phyloP scores from a whole-genome alignment of 2,329 filamentous ascomycete species.

The Calonectria ilicicola region DNA sequence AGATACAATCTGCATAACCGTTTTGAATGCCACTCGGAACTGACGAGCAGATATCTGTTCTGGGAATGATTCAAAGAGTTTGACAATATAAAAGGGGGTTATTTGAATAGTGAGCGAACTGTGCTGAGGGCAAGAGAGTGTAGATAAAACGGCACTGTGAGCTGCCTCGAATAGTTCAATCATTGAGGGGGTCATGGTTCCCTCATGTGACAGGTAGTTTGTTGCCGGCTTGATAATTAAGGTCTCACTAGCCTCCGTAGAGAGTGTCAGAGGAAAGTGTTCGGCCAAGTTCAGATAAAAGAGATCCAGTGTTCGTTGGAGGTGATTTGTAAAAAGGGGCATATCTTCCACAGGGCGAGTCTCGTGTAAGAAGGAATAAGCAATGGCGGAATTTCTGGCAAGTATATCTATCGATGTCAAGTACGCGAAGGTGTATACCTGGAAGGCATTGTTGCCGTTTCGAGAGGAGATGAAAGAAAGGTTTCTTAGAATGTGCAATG shows the following conservation, averaged over 20 bases:
- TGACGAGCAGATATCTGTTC: constrained; percentile 82
- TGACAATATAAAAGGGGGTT: constrained; percentile 86
- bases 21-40: constrained; percentile 89
- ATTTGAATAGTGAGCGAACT: constrained; percentile 76
- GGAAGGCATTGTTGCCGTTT: constrained; percentile 79
- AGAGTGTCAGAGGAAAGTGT: constrained; percentile 79
- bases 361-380: constrained; percentile 74
- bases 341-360: constrained; percentile 61
- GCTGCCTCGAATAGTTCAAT: constrained; percentile 85
- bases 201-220: constrained; percentile 72
- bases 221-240: constrained; percentile 80
- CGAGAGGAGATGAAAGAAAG: constrained; percentile 85
- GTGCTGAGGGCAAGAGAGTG: constrained; percentile 84
- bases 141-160: constrained; percentile 84
- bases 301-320: constrained; percentile 81
- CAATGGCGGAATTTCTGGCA: constrained; percentile 74
- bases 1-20: constrained; percentile 83
- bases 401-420: constrained; percentile 86
- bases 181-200: constrained; percentile 58
- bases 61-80: constrained; percentile 84
- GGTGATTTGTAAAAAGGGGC: constrained; percentile 43
- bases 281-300: constrained; percentile 91
- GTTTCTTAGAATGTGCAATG: constrained; percentile 79
- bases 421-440: constrained; percentile 87
- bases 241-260: constrained; percentile 75